Base-by-base conservation (phyloP, 352 stramenopile species). In the Peronospora belbahrii region DNA sequence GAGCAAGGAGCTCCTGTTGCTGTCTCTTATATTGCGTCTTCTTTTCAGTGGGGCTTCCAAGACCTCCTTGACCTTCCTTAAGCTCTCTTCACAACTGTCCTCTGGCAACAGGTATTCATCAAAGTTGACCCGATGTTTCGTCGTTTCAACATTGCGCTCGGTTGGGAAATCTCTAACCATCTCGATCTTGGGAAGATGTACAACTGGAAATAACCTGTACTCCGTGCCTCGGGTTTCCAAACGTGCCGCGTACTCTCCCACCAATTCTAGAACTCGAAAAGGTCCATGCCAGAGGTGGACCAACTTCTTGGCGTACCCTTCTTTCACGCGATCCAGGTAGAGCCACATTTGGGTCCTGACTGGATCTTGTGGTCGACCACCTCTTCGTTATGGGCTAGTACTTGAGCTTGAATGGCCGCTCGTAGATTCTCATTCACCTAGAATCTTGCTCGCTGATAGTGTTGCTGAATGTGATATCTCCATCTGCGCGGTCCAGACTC, bases 401-500 rank as follows among this genome's bases (percentile, higher is more conserved):
- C 14, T 22, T 3, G 14, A 22, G 14, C 14, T 20, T 22, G 14
- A 42, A 8, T 17, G 1, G 20, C 19, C 19, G 1, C 19, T 7
- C 18, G 18, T n/a, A 42, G 8, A 15, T 31, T 25, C 4, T 42
- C 36, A 4, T 42, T 42, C n/a, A n/a, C n/a, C n/a, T n/a, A n/a
- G n/a, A 7, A 18, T 20, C 36, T 28, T 11, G 18, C 13, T 31
- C 20, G 3, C 1, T 14, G 18, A 19, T 56, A 65, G 9, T 17
- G 37, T 8, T 55, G 58, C 7, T 51, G 65, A 15, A 24, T 24
- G 6, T 6, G 22, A 24, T 24, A 24, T 6, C 22, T 24, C 22
- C 22, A n/a, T n/a, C n/a, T n/a, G 3, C 22, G 6, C 3, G 22
- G 22, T 6, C 33, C 59, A 25, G 56, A 85, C 0, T 60, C 63